Evolutionary conservation across 805 yeast genomes (phyloP).

Genomic region (Candida oleophila): DNA sequence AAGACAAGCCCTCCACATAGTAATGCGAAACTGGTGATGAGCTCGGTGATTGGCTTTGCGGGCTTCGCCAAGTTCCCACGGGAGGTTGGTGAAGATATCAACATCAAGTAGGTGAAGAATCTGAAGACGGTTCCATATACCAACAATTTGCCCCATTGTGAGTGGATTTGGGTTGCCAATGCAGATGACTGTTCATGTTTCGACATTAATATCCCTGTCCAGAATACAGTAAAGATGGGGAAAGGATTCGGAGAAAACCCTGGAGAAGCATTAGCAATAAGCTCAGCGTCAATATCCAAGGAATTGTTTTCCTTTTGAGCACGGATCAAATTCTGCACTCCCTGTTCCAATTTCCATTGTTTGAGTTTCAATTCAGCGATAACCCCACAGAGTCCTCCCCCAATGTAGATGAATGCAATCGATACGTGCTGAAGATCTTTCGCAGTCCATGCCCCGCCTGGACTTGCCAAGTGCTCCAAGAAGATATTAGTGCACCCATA

Average conservation of each 20-base stretch:
- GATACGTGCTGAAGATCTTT: constrained; percentile 89
- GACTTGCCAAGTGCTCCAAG: constrained; percentile 70
- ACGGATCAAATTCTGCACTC: constrained; percentile 17
- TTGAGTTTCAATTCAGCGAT: constrained; percentile 68
- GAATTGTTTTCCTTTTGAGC: constrained; percentile 11
- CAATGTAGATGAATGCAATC: constrained; percentile 87
- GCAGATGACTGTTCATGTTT: constrained; percentile 84
- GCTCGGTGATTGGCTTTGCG: constrained; percentile 79
- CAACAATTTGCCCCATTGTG: constrained; percentile 89
- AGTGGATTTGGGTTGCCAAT: constrained; percentile 76
- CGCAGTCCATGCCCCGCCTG: constrained; percentile 84
- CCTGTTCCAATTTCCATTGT: constrained; percentile 55
- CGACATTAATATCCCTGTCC: constrained; percentile 97
- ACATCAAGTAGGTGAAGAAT: constrained; percentile 55
- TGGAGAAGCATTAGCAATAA: constrained; percentile 40
- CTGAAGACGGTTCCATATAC: constrained; percentile 83
- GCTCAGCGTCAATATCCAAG: constrained; percentile 8
- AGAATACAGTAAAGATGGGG: constrained; percentile 88
- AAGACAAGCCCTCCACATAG: constrained; percentile 88
- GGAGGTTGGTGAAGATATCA: constrained; percentile 44
- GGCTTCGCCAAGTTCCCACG: constrained; percentile 29
- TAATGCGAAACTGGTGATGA: constrained; percentile 74
- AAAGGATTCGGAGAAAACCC: constrained; percentile 92
- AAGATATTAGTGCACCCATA: constrained; percentile 90
- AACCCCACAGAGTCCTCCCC: constrained; percentile 90